Evolutionary conservation across 176 grass and related monocot species (phyloP), one percentile per base, ranked within the genome.

Genomic region (Lolium rigidum): DNA sequence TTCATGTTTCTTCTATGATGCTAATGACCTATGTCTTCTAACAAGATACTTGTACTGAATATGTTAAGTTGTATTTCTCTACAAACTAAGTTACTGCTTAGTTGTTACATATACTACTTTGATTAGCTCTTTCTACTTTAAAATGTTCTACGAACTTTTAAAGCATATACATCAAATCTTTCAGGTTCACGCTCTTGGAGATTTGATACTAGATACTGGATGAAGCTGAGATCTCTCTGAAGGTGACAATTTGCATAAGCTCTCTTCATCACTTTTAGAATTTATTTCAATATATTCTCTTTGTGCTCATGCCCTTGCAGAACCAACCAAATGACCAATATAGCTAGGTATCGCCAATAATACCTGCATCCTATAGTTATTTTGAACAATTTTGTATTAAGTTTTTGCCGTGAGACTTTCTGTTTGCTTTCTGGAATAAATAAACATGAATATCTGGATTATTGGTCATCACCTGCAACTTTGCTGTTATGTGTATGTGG

Each of bases 181-280:
- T 80, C 70, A 97, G 91, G 86, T 70, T 14, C 37, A 51, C 10
- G 25, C 70, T 47, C 68, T 74, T 86, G 83, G 77, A 71, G 80
- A 90, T 82, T 79, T 94, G 86, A 82, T 97, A 80, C 69, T 94
- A 52, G 57, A 83, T 57, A 97, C 86, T 97, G 85, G 88, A 90
- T 39, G 88, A 91, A 85, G 88, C 90, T 16, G 90, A 89, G 70
- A 76, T 50, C 86, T 92, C 86, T 70, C 13, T 90, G 38, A 92
- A 94, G 88, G 92, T 94, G 80, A 63, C 58, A 74, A 7, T 48
- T 48, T 74, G 41, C 35, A 57, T 15, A 61, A 88, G 37, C 7
- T 3, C 16, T 61, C 61, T 54, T 46, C 44, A 55, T 52, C 16
- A 0, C 10, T 73, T 84, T 84, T 62, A 68, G 56, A 0, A 49